Conservation (phyloP, 2,329 filamentous ascomycete genomes). For the Fusarium fracticaudum region DNA sequence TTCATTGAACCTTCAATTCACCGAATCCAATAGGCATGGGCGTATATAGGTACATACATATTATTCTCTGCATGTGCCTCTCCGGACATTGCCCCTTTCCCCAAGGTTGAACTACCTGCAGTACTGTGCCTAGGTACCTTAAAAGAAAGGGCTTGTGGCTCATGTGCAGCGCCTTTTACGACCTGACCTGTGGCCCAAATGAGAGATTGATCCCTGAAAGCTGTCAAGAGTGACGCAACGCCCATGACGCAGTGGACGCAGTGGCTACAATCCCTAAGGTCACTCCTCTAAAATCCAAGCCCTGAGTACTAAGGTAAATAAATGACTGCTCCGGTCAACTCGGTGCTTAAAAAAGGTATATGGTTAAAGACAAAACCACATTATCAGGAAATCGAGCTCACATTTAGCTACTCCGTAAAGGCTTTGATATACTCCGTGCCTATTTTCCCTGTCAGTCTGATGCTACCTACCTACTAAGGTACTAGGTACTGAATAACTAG, state of each 20-base stretch:
- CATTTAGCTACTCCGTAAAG: not conserved
- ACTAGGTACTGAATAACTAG: not conserved
- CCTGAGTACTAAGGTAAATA: not conserved
- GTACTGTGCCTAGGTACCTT: not conserved
- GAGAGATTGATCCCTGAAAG: conserved; percentile 28
- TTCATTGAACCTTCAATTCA: not conserved
- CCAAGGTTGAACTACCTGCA: not conserved
- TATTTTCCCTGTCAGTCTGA: not conserved
- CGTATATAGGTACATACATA: not conserved
- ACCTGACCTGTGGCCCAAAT: not conserved
- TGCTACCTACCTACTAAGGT: not conserved
- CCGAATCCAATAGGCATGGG: not conserved
- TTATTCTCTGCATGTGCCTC: not conserved
- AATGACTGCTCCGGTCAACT: not conserved
- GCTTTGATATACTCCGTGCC: not conserved
- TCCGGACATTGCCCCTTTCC: not conserved
- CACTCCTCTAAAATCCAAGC: not conserved
- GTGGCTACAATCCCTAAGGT: conserved; percentile 6
- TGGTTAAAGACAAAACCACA: not conserved
- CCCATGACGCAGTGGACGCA: conserved; percentile 21
- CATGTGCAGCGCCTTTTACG: not conserved
- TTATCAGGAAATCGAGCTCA: not conserved
- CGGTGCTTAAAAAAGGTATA: not conserved
- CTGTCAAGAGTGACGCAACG: conserved; percentile 31
- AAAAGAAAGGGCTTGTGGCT: not conserved